These are phyloP conservation scores for Claviceps pazoutovae DNA, from an alignment of 2,329 filamentous ascomycete genomes.

Conservation along the genomic window DNA sequence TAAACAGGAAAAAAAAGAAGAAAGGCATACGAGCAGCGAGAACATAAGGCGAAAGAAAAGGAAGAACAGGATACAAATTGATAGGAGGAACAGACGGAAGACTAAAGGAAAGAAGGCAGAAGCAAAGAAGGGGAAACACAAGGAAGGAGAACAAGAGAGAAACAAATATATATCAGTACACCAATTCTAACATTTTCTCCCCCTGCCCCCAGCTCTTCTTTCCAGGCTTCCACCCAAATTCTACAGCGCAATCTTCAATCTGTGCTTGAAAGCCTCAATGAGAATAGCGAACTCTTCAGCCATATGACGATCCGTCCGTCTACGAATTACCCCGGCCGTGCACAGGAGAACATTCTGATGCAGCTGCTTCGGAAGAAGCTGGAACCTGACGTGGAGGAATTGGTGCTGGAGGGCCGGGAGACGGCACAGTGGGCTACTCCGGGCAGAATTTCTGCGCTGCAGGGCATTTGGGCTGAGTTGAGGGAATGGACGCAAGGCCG, in stretches of 20 bases:
- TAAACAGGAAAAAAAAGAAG: not conserved
- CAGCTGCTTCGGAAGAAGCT: constrained; percentile 71
- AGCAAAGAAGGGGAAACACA: too few species aligned
- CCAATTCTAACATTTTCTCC: not conserved
- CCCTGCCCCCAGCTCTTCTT: constrained; percentile 40
- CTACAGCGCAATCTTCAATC: constrained; percentile 56
- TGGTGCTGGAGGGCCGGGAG: constrained; percentile 50
- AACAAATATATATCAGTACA: too few species aligned
- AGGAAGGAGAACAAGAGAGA: too few species aligned
- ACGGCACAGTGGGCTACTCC: constrained; percentile 26
- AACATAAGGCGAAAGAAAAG: too few species aligned
- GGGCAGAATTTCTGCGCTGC: constrained; percentile 30
- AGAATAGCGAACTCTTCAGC: constrained; percentile 53
- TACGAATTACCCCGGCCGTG: constrained; percentile 59
- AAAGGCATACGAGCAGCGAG: too few species aligned
- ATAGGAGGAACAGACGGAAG: too few species aligned
- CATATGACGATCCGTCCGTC: constrained; percentile 62
- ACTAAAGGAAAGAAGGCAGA: too few species aligned
- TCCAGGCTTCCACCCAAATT: constrained; percentile 59
- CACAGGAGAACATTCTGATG: constrained; percentile 50
- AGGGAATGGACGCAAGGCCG: constrained; percentile 26
- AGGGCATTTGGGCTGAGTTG: constrained; percentile 42
- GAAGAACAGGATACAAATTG: too few species aligned
- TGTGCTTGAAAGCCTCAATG: constrained; percentile 49
- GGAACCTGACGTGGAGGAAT: constrained; percentile 62